A percentile compares a stretch with the other conserved stretches of the same genome.
phyloP scores from a whole-genome alignment of 2,329 filamentous ascomycete species.

The Alternaria brassicae region DNA sequence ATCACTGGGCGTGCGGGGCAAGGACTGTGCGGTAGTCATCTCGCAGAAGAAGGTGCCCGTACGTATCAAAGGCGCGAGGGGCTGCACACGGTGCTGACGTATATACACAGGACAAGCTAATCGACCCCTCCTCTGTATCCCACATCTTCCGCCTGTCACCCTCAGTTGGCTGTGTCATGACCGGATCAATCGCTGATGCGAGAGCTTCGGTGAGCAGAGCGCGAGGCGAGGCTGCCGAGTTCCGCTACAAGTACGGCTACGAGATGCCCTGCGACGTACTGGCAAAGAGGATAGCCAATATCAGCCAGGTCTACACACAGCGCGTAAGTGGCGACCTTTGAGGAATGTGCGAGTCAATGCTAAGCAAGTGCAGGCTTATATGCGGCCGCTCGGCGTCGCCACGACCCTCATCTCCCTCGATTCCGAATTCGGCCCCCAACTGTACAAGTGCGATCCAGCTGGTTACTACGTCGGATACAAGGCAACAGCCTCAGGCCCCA shows the following conservation, averaged over 20 bases:
- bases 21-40: slow-evolving; percentile 94
- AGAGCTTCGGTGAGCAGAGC: slow-evolving; percentile 91
- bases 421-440: slow-evolving; percentile 87
- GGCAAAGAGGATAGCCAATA: slow-evolving; percentile 96
- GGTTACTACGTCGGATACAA: slow-evolving; percentile 99
- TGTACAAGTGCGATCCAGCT: slow-evolving; percentile 98
- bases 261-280: slow-evolving; percentile 99
- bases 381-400: slow-evolving; percentile 95
- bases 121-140: slow-evolving; percentile 94
- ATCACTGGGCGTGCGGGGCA: slow-evolving; percentile 92
- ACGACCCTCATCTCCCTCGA: slow-evolving; percentile 95
- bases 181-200: slow-evolving; percentile 96
- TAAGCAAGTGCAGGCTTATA: slow-evolving; percentile 75
- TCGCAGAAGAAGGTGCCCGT: slow-evolving; percentile 99
- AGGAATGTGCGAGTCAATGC: slow-evolving; percentile 16
- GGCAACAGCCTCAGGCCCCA: slow-evolving; percentile 93
- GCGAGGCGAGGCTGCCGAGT: slow-evolving; percentile 94
- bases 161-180: slow-evolving; percentile 97
- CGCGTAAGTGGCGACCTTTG: slow-evolving; percentile 65
- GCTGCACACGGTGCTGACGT: slow-evolving; percentile 17
- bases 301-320: slow-evolving; percentile 99
- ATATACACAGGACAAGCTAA: slow-evolving; percentile 85
- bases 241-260: slow-evolving; percentile 98
- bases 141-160: slow-evolving; percentile 98
- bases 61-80: slow-evolving; percentile 54